Evolutionary conservation across 2,329 filamentous ascomycete species (phyloP).

Genomic region (Nemania serpens): DNA sequence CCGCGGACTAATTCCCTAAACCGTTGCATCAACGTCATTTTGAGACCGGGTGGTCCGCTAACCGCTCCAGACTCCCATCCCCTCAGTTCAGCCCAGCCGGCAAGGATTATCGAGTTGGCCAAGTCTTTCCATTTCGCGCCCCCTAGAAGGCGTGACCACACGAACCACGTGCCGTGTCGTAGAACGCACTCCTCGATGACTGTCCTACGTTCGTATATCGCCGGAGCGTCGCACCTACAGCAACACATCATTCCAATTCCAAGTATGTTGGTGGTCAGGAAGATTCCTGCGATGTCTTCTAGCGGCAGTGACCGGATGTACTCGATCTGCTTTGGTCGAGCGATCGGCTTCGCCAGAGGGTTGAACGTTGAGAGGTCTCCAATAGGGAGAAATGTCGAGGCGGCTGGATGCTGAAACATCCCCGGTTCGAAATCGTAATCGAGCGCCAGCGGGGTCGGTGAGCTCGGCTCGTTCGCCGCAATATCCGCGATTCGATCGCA

Average conservation of each 20-base stretch:
- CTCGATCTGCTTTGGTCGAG: constrained; percentile 30
- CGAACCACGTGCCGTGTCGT: constrained; percentile 40
- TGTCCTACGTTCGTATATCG: constrained; percentile 25
- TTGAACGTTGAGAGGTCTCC: constrained; percentile 16
- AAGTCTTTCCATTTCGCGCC: constrained; percentile 10
- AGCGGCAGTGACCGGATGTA: constrained; percentile 32
- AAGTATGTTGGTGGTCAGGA: constrained; percentile 25
- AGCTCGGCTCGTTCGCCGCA: constrained; percentile 28
- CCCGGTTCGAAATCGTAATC: constrained; percentile 8
- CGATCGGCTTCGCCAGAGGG: constrained; percentile 24
- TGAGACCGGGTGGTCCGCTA: constrained; percentile 25
- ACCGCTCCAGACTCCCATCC: constrained; percentile 34
- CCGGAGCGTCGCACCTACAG: background rate
- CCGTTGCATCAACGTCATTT: constrained; percentile 31
- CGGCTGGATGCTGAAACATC: constrained; percentile 5
- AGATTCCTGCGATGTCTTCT: constrained; percentile 31
- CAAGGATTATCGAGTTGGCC: constrained; percentile 15
- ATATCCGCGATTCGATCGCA: constrained; percentile 40
- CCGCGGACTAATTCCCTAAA: constrained; percentile 15
- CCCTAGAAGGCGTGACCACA: constrained; percentile 29
- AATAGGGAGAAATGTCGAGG: background rate
- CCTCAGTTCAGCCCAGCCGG: constrained; percentile 31
- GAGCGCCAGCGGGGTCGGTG: background rate
- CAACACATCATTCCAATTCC: constrained; percentile 11
- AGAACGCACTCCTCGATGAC: constrained; percentile 37